These are phyloP conservation scores for Melocanna baccifera DNA, from an alignment of 176 grass and related monocot genomes.

Conservation along the genomic window DNA sequence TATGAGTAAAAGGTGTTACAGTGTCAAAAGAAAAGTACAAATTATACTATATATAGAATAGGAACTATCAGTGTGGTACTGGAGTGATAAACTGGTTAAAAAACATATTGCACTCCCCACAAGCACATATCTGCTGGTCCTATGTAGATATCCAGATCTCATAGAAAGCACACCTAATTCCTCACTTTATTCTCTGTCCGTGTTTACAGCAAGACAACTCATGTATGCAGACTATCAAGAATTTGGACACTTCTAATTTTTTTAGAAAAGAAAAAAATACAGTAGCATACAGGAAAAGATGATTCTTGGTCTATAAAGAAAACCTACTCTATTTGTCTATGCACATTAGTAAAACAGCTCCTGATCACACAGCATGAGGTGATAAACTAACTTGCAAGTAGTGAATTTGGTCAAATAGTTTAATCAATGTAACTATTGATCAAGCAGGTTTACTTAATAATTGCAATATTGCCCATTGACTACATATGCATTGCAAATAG, in stretches of 20 bases:
- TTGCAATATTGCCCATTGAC: not conserved
- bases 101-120: not conserved
- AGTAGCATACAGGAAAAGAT: not conserved
- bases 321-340: not conserved
- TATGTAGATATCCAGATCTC: not conserved
- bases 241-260: not conserved
- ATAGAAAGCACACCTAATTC: not conserved
- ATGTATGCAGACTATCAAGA: conserved; percentile 4
- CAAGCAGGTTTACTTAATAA: not conserved
- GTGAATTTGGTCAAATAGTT: not conserved
- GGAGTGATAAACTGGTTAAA: not conserved
- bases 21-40: not conserved
- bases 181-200: not conserved
- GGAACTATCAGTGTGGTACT: not conserved
- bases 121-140: not conserved
- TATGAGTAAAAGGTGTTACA: not conserved
- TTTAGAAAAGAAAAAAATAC: not conserved
- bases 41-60: not conserved
- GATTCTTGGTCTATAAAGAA: not conserved
- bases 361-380: not conserved
- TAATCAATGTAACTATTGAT: not conserved
- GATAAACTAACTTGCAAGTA: not conserved
- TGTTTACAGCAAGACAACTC: conserved; percentile 10
- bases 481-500: not conserved
- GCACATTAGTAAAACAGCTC: not conserved